Evolutionary conservation across 2,329 filamentous ascomycete species (phyloP), one percentile per base, ranked within the genome.

Genomic region (Cladosporium sp.): DNA sequence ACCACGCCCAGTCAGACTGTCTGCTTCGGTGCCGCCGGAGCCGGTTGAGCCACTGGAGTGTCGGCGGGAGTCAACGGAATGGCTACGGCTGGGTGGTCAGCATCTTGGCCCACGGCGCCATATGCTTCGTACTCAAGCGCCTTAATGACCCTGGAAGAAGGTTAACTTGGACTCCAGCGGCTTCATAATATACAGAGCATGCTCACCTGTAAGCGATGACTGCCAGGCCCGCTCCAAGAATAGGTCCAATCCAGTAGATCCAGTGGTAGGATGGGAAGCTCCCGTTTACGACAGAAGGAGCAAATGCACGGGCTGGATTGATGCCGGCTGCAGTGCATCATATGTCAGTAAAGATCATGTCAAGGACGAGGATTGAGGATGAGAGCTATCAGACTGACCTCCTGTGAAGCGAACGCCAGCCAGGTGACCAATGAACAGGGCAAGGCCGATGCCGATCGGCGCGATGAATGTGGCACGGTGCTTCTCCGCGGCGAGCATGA

Each of bases 211-310:
- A 81, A 67, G 81, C 79, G n/a, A 75, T 62, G 5, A 80, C 79
- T 10, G 80, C 78, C 1, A 81, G 62, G 8, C 79, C 63, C 4
- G 79, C 73, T 18, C 80, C 80, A 10, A 81, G 72, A 4, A 77
- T 66, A 14, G 80, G 80, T 0, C 80, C 80, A 58, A 80, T 60
- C 80, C 80, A 82, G 71, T 82, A 82, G 56, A 82, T 80, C 79
- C 79, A 81, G 67, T 81, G 80, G 63, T 80, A 76, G 31, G 71
- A 68, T 29, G 76, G 71, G 67, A 80, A 81, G 1, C 65, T 72
- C 29, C 70, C 68, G 0, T 77, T 72, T 29, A 79, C 71, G 10
- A 81, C 78, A 50, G 76, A 74, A 23, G 80, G 79, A 31, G 78
- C 80, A 63, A 81, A 79, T 0, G 78, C 80, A 28, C 80, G 78